Evolutionary conservation across 1,139 yeast genomes (phyloP).

Genomic region (Candida sanyaensis): DNA sequence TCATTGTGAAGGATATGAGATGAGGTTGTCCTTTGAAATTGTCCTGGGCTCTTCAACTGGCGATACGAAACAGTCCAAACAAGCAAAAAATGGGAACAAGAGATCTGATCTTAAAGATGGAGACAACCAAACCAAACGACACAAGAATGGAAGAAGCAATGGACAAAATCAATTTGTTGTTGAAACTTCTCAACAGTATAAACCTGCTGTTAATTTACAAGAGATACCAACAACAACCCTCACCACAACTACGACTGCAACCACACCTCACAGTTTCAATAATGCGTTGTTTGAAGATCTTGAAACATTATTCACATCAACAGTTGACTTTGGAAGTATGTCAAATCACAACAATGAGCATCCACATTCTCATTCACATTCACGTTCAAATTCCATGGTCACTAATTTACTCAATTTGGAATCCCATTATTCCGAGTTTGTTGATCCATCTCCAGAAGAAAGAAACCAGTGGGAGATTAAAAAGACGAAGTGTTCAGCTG

Average conservation of each 20-base stretch:
- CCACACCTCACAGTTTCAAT: not conserved
- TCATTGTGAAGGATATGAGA: slow-evolving; percentile 50
- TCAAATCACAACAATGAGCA: not conserved
- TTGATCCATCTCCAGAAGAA: not conserved
- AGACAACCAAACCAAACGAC: not conserved
- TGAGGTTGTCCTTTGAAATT: slow-evolving; percentile 48
- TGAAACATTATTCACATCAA: slow-evolving; percentile 20
- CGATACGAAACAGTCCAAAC: not conserved
- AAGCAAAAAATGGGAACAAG: not conserved
- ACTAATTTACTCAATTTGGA: not conserved
- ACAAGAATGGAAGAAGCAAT: not conserved
- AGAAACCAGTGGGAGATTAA: not conserved
- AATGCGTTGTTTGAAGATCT: slow-evolving; percentile 21
- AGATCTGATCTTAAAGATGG: not conserved
- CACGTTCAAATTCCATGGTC: not conserved
- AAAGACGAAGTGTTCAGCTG: not conserved
- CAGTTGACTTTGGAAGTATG: not conserved
- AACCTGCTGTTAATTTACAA: not conserved
- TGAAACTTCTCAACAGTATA: not conserved
- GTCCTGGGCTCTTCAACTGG: slow-evolving; percentile 24
- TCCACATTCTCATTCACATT: not conserved
- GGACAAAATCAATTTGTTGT: not conserved
- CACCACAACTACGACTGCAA: not conserved
- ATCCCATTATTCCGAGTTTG: slow-evolving; percentile 1
- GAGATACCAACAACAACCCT: not conserved